Conservation (phyloP, 148 eudicot genomes). For the Cornus controversa region DNA sequence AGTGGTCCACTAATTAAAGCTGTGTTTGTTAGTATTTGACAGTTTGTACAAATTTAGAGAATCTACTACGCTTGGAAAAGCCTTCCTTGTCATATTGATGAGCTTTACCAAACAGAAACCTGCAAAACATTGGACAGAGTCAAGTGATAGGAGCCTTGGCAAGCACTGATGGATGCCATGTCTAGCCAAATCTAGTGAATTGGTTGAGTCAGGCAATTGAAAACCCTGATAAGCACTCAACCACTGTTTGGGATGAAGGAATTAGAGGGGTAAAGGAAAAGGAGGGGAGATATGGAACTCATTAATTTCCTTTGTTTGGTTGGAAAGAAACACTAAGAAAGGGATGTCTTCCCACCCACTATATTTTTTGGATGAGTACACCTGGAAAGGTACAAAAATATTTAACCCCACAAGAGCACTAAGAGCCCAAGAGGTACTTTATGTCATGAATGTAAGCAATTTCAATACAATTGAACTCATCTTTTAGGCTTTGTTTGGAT, state of each 20-base stretch:
- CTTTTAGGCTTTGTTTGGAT: too few relatives aligned
- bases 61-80: not conserved
- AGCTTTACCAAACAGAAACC: not conserved
- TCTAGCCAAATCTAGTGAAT: not conserved
- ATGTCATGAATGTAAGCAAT: too few relatives aligned
- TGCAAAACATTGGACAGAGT: not conserved
- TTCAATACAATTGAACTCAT: too few relatives aligned
- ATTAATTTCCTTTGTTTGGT: too few relatives aligned
- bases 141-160: not conserved
- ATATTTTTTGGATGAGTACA: too few relatives aligned
- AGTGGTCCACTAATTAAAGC: constrained; percentile 8
- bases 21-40: not conserved
- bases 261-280: too few relatives aligned
- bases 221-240: not conserved
- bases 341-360: too few relatives aligned
- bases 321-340: too few relatives aligned
- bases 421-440: too few relatives aligned
- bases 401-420: too few relatives aligned
- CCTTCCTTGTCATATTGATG: not conserved
- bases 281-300: too few relatives aligned
- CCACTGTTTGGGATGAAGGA: not conserved
- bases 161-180: not conserved
- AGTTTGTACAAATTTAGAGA: not conserved
- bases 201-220: not conserved
- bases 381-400: too few relatives aligned